Percentiles rank a stretch among this genome's conserved stretches.
Evolutionary conservation across 2,329 filamentous ascomycete genomes (phyloP).

Genomic region (Scleromitrula shiraiana): DNA sequence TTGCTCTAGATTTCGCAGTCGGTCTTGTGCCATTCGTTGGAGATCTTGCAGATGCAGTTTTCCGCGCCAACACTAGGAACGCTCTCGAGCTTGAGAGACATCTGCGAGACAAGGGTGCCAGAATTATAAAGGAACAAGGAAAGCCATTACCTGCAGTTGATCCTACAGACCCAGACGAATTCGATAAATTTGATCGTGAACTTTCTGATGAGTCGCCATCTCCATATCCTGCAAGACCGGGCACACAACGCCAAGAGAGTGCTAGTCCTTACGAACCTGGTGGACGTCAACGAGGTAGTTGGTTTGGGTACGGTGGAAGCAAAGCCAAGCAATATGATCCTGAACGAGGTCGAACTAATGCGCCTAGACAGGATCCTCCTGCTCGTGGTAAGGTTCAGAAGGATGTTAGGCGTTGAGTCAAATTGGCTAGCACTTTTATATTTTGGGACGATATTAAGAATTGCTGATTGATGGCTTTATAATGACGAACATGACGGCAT

Average conservation of each 20-base stretch:
- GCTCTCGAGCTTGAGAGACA: constrained; percentile 56
- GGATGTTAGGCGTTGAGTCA: constrained; percentile 2
- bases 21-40: constrained; percentile 69
- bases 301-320: constrained; percentile 27
- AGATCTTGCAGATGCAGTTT: constrained; percentile 62
- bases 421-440: background rate
- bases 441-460: background rate
- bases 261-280: constrained; percentile 11
- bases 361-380: background rate
- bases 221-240: constrained; percentile 18
- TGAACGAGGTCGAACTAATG: constrained; percentile 17
- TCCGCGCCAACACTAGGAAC: constrained; percentile 71
- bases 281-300: constrained; percentile 17
- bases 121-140: constrained; percentile 41
- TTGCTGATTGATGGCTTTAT: background rate
- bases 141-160: constrained; percentile 40
- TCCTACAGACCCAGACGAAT: constrained; percentile 45
- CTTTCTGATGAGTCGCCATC: constrained; percentile 24
- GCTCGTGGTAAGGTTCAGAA: constrained; percentile 5
- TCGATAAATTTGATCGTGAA: constrained; percentile 31
- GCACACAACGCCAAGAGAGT: constrained; percentile 6
- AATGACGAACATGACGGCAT: background rate
- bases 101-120: constrained; percentile 60
- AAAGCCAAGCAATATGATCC: constrained; percentile 27
- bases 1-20: constrained; percentile 64